Percentiles rank a stretch among this genome's conserved stretches.
These are phyloP conservation scores for Sonneratia alba DNA, from an alignment of 345 rosid genomes.

Conservation along the genomic window DNA sequence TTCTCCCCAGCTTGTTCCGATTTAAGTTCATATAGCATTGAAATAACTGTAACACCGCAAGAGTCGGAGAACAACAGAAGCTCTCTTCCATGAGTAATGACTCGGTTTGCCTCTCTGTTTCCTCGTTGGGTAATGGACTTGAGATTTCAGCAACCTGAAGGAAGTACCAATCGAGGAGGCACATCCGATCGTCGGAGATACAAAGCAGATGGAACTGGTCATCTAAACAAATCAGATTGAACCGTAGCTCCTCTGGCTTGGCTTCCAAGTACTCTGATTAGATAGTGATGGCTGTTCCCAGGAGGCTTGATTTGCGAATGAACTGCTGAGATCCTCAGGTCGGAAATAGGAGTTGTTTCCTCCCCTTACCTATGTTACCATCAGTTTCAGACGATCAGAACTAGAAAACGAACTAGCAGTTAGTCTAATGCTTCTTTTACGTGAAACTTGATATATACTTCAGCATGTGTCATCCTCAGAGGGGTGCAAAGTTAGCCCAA, in stretches of 20 bases:
- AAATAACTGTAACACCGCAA: background rate
- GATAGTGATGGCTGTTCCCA: slow-evolving; percentile 52
- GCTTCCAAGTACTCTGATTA: slow-evolving; percentile 31
- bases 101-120: background rate
- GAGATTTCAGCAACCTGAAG: no score
- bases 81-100: background rate
- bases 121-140: background rate
- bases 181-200: background rate
- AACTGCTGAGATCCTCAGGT: slow-evolving; percentile 33
- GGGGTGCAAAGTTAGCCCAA: background rate
- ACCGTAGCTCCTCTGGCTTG: slow-evolving; percentile 52
- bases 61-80: background rate
- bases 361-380: slow-evolving; percentile 35
- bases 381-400: background rate
- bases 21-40: background rate
- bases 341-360: slow-evolving; percentile 36
- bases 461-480: background rate
- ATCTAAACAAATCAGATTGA: slow-evolving; percentile 30
- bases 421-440: background rate
- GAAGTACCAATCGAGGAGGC: background rate
- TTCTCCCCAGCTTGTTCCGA: background rate
- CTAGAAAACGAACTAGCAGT: background rate
- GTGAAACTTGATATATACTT: no score
- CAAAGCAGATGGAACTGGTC: background rate
- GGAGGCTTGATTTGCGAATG: slow-evolving; percentile 47